phyloP scores from a whole-genome alignment of 768 basidiomycete species.

The Lepiota venenata region DNA sequence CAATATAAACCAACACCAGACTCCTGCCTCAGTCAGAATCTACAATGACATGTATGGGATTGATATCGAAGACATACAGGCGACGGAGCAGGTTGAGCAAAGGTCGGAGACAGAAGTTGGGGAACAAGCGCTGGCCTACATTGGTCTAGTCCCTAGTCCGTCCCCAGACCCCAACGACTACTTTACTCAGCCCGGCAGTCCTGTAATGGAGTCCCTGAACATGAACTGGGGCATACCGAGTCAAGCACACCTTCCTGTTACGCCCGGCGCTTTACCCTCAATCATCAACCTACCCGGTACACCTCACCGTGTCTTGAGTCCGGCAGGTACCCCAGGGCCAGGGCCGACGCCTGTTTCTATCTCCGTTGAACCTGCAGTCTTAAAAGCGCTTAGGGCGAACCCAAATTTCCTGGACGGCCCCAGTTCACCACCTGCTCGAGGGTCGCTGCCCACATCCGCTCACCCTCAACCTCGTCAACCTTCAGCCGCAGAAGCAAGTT shows the following conservation, averaged over 20 bases:
- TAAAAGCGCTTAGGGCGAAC: constrained; percentile 19
- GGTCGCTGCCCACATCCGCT: neutral
- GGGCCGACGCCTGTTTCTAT: constrained; percentile 19
- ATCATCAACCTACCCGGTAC: constrained; percentile 21
- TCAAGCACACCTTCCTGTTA: constrained; percentile 21
- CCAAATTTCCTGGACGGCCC: neutral
- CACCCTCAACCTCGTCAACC: neutral
- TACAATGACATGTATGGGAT: neutral
- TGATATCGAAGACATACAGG: neutral
- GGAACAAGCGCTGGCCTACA: neutral
- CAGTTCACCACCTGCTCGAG: neutral
- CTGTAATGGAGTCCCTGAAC: neutral
- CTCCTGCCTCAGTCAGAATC: neutral
- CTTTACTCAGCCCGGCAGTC: constrained; percentile 6
- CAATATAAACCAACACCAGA: neutral
- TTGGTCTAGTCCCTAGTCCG: neutral
- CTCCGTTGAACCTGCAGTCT: constrained; percentile 18
- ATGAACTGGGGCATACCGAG: constrained; percentile 31
- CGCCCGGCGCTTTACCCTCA: constrained; percentile 12
- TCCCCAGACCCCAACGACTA: neutral
- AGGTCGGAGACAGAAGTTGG: neutral
- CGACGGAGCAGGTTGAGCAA: neutral
- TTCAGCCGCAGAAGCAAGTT: neutral
- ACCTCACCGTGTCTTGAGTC: constrained; percentile 17
- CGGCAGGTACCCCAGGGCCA: constrained; percentile 20